phyloP scores from a whole-genome alignment of 495 filamentous ascomycete genomes.

The Trichocladium uniseriatum region DNA sequence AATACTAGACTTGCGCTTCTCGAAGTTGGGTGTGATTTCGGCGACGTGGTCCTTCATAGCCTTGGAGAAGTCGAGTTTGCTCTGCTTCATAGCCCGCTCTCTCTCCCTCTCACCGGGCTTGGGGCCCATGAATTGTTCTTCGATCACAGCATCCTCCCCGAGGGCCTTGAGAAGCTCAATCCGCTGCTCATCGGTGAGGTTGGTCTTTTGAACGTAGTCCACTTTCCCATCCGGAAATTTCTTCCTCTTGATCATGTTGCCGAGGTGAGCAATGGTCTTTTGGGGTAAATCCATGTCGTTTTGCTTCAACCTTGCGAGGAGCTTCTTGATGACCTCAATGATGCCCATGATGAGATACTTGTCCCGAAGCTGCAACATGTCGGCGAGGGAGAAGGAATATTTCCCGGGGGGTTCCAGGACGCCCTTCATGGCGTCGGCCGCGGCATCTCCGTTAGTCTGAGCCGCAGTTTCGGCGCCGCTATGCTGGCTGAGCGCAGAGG shows the following conservation, averaged over 20 bases:
- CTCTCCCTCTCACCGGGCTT: conserved; percentile 41
- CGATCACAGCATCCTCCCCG: conserved; percentile 57
- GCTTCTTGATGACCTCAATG: conserved; percentile 53
- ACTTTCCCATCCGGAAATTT: conserved; percentile 20
- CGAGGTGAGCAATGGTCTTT: conserved; percentile 52
- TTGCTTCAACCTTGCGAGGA: conserved; percentile 63
- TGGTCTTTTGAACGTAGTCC: conserved; percentile 54
- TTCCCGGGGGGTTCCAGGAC: conserved; percentile 53
- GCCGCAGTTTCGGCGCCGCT: conserved; percentile 30
- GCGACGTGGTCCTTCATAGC: conserved; percentile 34
- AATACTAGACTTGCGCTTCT: conserved; percentile 28
- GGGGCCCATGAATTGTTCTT: conserved; percentile 34
- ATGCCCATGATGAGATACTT: conserved; percentile 67
- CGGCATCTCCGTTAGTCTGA: conserved; percentile 34
- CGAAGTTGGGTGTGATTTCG: conserved; percentile 28
- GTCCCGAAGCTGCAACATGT: conserved; percentile 79
- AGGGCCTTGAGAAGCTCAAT: conserved; percentile 72
- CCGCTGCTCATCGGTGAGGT: conserved; percentile 64
- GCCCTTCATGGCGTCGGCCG: conserved; percentile 38
- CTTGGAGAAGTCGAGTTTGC: conserved; percentile 52
- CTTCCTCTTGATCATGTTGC: conserved; percentile 37
- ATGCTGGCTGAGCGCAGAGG: conserved; percentile 48
- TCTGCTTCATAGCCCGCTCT: conserved; percentile 50
- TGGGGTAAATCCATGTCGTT: conserved; percentile 57
- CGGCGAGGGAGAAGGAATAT: conserved; percentile 59